These are phyloP conservation scores for Tulasnella sp. DNA, from an alignment of 768 basidiomycete species.

Conservation along the genomic window DNA sequence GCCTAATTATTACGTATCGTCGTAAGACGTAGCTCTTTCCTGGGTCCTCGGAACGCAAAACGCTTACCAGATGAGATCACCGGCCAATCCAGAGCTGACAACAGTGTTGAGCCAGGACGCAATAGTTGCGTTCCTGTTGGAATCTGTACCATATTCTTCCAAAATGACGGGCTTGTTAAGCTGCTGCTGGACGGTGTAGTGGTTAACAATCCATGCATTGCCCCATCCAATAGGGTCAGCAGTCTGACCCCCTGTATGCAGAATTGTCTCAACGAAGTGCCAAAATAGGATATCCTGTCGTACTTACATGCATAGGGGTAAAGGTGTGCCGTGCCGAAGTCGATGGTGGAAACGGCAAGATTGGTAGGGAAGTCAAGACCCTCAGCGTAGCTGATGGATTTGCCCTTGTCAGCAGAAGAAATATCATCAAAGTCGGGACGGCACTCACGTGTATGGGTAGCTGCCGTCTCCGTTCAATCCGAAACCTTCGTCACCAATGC, in stretches of 20 bases:
- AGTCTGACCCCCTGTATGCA: background rate
- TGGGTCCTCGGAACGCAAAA: background rate
- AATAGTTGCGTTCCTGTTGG: conserved; percentile 54
- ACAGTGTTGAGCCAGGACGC: conserved; percentile 50
- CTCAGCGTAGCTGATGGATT: conserved; percentile 41
- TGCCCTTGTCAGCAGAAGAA: no score
- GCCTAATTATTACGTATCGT: conserved; percentile 40
- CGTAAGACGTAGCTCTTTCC: no score
- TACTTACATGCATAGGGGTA: conserved; percentile 46
- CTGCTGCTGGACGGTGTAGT: conserved; percentile 55
- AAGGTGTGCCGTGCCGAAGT: conserved; percentile 67
- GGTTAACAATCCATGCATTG: conserved; percentile 64
- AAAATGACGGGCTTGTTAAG: conserved; percentile 62
- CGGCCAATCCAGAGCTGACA: conserved; percentile 39
- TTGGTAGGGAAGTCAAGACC: conserved; percentile 64
- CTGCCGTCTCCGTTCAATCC: conserved; percentile 55
- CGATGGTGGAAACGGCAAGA: conserved; percentile 57
- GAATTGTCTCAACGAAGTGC: background rate
- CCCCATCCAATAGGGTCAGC: conserved; percentile 29
- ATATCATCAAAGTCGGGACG: background rate
- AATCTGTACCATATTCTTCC: conserved; percentile 68
- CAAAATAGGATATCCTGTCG: background rate
- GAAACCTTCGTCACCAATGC: conserved; percentile 67
- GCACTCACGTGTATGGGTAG: conserved; percentile 61
- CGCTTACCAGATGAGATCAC: conserved; percentile 62